phyloP scores from a whole-genome alignment of 2,329 filamentous ascomycete species.

The Coccinonectria pachysandricola region DNA sequence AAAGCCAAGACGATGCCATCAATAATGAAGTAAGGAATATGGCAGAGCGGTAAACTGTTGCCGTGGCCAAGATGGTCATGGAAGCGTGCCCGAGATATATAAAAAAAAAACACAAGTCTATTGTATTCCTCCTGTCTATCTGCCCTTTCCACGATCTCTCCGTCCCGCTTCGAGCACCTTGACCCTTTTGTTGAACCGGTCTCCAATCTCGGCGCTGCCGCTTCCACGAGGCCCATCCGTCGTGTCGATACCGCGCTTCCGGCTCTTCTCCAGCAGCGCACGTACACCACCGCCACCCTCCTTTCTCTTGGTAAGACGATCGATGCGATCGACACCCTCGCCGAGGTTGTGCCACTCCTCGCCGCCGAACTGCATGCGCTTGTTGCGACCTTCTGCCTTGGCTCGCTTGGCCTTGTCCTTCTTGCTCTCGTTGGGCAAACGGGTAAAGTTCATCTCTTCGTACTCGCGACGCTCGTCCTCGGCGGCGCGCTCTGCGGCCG shows the following conservation, averaged over 20 bases:
- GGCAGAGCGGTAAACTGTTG: slow-evolving; percentile 1
- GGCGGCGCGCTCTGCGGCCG: slow-evolving; percentile 60
- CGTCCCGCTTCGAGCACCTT: slow-evolving; percentile 42
- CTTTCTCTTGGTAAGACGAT: slow-evolving; percentile 66
- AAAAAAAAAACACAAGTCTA: slow-evolving; percentile 6
- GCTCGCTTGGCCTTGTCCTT: slow-evolving; percentile 65
- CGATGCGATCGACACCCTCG: slow-evolving; percentile 78
- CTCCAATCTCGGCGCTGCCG: slow-evolving; percentile 55
- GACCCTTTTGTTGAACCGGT: slow-evolving; percentile 61
- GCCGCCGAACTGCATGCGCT: slow-evolving; percentile 66
- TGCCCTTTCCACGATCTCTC: slow-evolving; percentile 32
- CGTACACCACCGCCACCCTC: slow-evolving; percentile 45
- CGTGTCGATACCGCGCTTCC: slow-evolving; percentile 65
- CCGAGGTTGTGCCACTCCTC: slow-evolving; percentile 88
- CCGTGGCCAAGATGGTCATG: neutral
- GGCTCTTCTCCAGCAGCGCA: slow-evolving; percentile 67
- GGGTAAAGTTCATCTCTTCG: slow-evolving; percentile 86
- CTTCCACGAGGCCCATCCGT: slow-evolving; percentile 59
- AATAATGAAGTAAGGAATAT: no score
- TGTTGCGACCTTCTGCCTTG: slow-evolving; percentile 37
- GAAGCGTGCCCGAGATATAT: slow-evolving; percentile 1
- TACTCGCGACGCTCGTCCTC: slow-evolving; percentile 76
- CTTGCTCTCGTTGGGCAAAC: slow-evolving; percentile 77
- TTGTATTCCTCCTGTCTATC: slow-evolving; percentile 16
- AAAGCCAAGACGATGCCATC: no score